Evolutionary conservation across 345 rosid genomes (phyloP).

Genomic region (Zanthoxylum bungeanum): DNA sequence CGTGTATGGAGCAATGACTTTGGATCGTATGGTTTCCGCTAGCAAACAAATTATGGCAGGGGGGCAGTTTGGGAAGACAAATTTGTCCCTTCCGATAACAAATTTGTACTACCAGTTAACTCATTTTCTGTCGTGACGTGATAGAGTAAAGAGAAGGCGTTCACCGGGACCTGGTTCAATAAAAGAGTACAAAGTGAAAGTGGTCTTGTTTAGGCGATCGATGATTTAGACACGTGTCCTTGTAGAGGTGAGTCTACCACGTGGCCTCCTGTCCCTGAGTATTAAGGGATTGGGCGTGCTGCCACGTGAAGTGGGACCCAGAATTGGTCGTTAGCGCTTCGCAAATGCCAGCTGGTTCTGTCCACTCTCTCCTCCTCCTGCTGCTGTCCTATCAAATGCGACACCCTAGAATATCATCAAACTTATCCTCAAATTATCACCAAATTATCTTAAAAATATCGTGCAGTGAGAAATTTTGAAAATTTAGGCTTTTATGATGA

Average conservation of each 20-base stretch:
- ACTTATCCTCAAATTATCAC: background rate
- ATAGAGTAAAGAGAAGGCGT: background rate
- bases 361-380: constrained; percentile 7
- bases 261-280: constrained; percentile 15
- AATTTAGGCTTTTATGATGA: background rate
- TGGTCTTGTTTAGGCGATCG: constrained; percentile 27
- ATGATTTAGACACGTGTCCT: constrained; percentile 27
- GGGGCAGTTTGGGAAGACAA: constrained; percentile 27
- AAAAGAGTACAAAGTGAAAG: constrained; percentile 29
- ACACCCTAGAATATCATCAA: constrained; percentile 21
- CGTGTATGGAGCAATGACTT: background rate
- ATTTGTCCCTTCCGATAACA: constrained; percentile 20
- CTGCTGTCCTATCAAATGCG: constrained; percentile 29
- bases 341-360: constrained; percentile 30
- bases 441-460: background rate
- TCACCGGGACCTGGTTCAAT: constrained; percentile 26
- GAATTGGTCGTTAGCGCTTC: constrained; percentile 17
- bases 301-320: constrained; percentile 51
- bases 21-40: background rate
- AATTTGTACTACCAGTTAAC: constrained; percentile 10
- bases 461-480: constrained; percentile 4
- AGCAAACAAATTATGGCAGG: background rate
- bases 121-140: constrained; percentile 36
- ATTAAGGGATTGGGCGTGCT: constrained; percentile 13
- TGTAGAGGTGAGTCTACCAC: background rate